Percentiles rank a stretch among this genome's conserved stretches.
Conservation (phyloP, 371 early-diverging fungal species). For the Coemansia sp. region DNA sequence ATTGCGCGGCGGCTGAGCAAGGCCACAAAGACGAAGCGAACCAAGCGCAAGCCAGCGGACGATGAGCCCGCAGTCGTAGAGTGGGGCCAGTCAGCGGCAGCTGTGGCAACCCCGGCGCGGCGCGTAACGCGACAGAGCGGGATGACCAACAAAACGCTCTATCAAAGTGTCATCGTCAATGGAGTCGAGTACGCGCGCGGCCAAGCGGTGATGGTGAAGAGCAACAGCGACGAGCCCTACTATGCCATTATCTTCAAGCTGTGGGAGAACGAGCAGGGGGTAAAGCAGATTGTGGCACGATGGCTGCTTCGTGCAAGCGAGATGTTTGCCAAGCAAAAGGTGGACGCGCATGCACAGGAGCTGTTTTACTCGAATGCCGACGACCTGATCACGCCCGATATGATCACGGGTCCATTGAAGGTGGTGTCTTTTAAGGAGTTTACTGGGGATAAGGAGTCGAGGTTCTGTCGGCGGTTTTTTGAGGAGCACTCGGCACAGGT, state of each 20-base stretch:
- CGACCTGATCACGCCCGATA: constrained; percentile 50
- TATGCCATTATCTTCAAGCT: constrained; percentile 52
- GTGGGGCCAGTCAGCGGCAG: constrained; percentile 28
- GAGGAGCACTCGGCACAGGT: constrained; percentile 48
- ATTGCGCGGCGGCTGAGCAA: constrained; percentile 30
- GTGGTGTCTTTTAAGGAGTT: constrained; percentile 44
- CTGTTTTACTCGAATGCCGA: constrained; percentile 55
- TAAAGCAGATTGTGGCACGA: constrained; percentile 50
- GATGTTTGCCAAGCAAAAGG: constrained; percentile 24
- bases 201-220: constrained; percentile 29
- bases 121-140: constrained; percentile 47
- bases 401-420: constrained; percentile 47
- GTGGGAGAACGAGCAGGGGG: constrained; percentile 56
- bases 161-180: constrained; percentile 32
- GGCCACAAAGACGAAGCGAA: constrained; percentile 16
- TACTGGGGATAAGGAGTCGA: constrained; percentile 6
- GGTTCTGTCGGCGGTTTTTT: constrained; percentile 49
- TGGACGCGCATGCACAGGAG: constrained; percentile 42
- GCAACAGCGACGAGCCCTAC: constrained; percentile 44
- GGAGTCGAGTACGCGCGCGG: constrained; percentile 31
- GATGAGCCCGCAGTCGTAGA: constrained; percentile 19
- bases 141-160: constrained; percentile 37
- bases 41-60: not conserved
- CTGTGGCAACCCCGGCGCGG: constrained; percentile 17
- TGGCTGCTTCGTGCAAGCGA: constrained; percentile 54